A percentile compares a stretch with the other conserved stretches of the same genome.
Conservation (phyloP, 2,329 filamentous ascomycete species). For the Xylaria hypoxylon region DNA sequence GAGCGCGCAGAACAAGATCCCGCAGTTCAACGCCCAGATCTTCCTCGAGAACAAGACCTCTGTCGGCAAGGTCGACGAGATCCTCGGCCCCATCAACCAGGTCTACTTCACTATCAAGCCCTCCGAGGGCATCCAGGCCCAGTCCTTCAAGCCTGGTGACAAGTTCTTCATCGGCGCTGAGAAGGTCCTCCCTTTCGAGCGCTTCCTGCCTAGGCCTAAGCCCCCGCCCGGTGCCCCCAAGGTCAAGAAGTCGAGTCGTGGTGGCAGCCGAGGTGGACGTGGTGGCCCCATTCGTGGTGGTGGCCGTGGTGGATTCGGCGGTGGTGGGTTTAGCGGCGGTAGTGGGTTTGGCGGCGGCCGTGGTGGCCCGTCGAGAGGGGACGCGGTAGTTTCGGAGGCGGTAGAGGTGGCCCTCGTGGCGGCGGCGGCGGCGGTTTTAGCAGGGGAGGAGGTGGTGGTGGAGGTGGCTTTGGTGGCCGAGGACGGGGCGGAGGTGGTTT, state of each 20-base stretch:
- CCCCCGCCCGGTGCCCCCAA: constrained; percentile 71
- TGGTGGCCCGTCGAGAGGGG: constrained; percentile 39
- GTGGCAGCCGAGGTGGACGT: constrained; percentile 64
- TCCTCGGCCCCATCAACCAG: constrained; percentile 96
- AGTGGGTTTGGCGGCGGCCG: constrained; percentile 37
- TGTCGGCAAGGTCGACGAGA: constrained; percentile 97
- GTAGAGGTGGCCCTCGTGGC: constrained; percentile 28
- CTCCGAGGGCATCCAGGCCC: constrained; percentile 93
- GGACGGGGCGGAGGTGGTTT: constrained; percentile 40
- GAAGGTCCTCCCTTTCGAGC: constrained; percentile 94
- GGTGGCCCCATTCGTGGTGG: constrained; percentile 61
- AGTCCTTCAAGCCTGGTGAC: constrained; percentile 94
- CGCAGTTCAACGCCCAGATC: constrained; percentile 98
- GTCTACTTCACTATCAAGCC: constrained; percentile 99
- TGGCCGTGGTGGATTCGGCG: constrained; percentile 63
- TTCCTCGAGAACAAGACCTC: constrained; percentile 98
- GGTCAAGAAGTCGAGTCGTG: constrained; percentile 75
- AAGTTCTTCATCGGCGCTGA: constrained; percentile 97
- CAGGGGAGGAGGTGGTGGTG: constrained; percentile 38
- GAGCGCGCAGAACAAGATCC: constrained; percentile 83
- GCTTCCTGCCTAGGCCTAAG: constrained; percentile 97
- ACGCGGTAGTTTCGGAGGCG: constrained; percentile 43
- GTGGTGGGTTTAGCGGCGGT: constrained; percentile 51
- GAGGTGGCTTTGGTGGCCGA: constrained; percentile 43
- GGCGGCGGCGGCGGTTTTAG: constrained; percentile 45